Evolutionary conservation across 257 asterid species (phyloP).

Genomic region (Ballota nigra): DNA sequence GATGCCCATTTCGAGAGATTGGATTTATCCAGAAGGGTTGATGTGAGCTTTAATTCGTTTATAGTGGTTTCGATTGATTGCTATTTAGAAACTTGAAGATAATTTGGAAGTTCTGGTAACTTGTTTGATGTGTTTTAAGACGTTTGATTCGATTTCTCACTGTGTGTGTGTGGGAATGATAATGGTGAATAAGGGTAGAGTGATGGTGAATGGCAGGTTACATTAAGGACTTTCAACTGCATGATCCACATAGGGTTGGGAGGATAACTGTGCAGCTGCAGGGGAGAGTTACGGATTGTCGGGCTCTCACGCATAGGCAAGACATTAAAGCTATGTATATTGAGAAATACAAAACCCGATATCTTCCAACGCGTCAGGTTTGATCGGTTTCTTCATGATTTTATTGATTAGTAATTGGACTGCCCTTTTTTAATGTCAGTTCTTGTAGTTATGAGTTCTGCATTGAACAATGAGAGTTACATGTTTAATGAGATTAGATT

Average conservation of each 20-base stretch:
- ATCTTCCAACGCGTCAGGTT: conserved; percentile 94
- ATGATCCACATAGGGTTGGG: conserved; percentile 83
- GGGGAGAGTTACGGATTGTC: conserved; percentile 89
- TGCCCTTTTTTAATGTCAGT: background rate
- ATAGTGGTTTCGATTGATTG: background rate
- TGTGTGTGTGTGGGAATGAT: background rate
- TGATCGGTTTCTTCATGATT: conserved; percentile 17
- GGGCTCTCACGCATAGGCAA: conserved; percentile 79
- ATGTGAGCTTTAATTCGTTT: background rate
- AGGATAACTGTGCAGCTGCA: conserved; percentile 75
- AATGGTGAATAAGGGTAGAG: conserved; percentile 17
- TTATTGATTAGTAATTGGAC: background rate
- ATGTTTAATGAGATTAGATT: background rate
- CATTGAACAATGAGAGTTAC: background rate
- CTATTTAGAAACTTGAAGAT: background rate
- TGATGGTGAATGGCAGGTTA: conserved; percentile 60
- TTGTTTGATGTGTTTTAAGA: background rate
- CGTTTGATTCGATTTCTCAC: background rate
- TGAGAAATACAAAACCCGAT: conserved; percentile 55
- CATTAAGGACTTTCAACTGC: conserved; percentile 72
- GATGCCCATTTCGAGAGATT: conserved; percentile 5
- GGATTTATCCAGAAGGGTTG: background rate
- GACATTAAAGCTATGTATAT: conserved; percentile 65
- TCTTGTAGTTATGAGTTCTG: background rate
- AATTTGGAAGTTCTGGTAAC: background rate